Evolutionary conservation across 2,329 filamentous ascomycete genomes (phyloP).

Genomic region (Fusarium abutilonis): DNA sequence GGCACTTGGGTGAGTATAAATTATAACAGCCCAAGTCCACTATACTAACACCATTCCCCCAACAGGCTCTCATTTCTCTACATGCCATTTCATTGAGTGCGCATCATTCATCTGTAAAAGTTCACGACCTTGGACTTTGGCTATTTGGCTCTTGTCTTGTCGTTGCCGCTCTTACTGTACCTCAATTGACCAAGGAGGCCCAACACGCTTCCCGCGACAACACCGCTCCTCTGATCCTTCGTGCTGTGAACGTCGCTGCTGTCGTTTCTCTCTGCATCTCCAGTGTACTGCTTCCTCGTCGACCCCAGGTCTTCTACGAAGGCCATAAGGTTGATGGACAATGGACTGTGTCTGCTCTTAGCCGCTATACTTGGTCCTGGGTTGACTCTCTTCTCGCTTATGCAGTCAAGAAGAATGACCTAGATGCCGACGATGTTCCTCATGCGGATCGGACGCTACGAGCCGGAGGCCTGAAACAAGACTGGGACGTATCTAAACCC

Average conservation of each 20-base stretch:
- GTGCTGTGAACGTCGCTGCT: constrained; percentile 58
- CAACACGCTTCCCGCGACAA: constrained; percentile 47
- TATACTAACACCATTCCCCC: constrained; percentile 7
- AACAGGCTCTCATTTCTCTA: constrained; percentile 60
- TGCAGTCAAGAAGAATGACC: constrained; percentile 65
- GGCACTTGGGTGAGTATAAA: constrained; percentile 68
- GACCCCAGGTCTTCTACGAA: constrained; percentile 72
- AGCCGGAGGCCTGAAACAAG: constrained; percentile 59
- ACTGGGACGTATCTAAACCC: constrained; percentile 60
- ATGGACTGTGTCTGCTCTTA: constrained; percentile 68
- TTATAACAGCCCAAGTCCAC: constrained; percentile 42
- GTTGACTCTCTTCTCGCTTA: constrained; percentile 62
- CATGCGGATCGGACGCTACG: constrained; percentile 66
- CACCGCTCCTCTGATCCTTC: constrained; percentile 56
- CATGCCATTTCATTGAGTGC: constrained; percentile 62
- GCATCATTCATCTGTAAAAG: constrained; percentile 60
- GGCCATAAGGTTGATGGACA: constrained; percentile 70
- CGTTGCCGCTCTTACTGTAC: constrained; percentile 55
- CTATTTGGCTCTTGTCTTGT: constrained; percentile 59
- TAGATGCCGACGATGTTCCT: constrained; percentile 71
- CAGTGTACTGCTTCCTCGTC: constrained; percentile 68
- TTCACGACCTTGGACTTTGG: constrained; percentile 64
- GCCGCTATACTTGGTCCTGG: constrained; percentile 74
- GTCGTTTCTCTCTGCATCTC: constrained; percentile 58
- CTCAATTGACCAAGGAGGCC: constrained; percentile 56